A percentile compares a stretch with the other conserved stretches of the same genome.
These are phyloP conservation scores for Periglandula ipomoeae DNA, from an alignment of 2,329 filamentous ascomycete species.

Conservation along the genomic window DNA sequence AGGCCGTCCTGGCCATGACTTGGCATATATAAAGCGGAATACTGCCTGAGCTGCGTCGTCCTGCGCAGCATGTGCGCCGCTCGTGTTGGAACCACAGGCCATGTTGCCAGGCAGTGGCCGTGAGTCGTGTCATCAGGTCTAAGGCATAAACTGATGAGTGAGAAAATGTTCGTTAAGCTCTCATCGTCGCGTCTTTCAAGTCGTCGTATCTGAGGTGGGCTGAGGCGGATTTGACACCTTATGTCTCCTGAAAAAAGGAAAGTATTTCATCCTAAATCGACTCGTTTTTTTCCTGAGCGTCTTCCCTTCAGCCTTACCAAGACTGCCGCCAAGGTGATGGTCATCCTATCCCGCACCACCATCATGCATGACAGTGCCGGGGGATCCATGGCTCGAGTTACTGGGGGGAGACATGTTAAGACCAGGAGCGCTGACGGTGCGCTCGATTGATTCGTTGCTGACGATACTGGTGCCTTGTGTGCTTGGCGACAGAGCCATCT, in stretches of 20 bases:
- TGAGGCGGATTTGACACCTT: conserved; percentile 29
- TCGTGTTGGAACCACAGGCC: too few species aligned
- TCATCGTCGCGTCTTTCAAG: conserved; percentile 15
- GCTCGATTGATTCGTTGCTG: conserved; percentile 49
- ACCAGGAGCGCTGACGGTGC: conserved; percentile 33
- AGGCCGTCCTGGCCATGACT: background rate
- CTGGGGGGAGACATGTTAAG: conserved; percentile 30
- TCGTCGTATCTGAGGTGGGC: conserved; percentile 23
- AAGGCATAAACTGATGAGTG: too few species aligned
- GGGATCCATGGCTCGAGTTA: conserved; percentile 18
- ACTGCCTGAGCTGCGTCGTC: background rate
- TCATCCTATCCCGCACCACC: conserved; percentile 19
- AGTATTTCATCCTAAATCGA: conserved; percentile 53
- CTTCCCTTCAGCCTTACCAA: conserved; percentile 38
- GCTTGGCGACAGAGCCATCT: conserved; percentile 56
- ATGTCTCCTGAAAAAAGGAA: conserved; percentile 46
- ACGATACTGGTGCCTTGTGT: conserved; percentile 58
- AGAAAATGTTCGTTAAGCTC: background rate
- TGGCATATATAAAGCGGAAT: too few species aligned
- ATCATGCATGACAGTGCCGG: conserved; percentile 18
- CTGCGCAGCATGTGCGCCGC: background rate
- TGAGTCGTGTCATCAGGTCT: too few species aligned
- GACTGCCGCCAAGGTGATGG: conserved; percentile 29
- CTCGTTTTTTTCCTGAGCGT: conserved; percentile 53
- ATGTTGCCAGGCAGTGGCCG: too few species aligned